Conservation (phyloP, 805 yeast genomes). For the Priceomyces medius region DNA sequence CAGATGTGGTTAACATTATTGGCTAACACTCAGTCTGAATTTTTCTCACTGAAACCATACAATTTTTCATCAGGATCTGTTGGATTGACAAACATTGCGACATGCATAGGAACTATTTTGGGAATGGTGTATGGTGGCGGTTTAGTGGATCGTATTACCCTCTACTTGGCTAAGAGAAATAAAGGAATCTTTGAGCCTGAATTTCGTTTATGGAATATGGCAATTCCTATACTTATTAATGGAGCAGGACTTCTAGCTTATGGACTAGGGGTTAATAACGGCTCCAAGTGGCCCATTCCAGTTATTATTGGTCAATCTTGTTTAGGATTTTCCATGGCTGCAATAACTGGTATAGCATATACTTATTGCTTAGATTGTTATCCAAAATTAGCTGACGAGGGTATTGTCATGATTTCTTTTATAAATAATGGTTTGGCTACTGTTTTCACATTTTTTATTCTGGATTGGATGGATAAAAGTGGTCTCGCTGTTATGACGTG, state of each 20-base stretch:
- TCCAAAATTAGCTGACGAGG: constrained; percentile 44
- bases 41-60: constrained; percentile 38
- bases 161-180: constrained; percentile 26
- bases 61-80: constrained; percentile 34
- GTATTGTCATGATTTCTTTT: constrained; percentile 43
- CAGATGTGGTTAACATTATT: constrained; percentile 50
- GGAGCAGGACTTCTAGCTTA: constrained; percentile 46
- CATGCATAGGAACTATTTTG: constrained; percentile 40
- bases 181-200: constrained; percentile 46
- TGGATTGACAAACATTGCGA: constrained; percentile 44
- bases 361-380: constrained; percentile 48
- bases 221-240: constrained; percentile 37
- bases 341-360: constrained; percentile 44
- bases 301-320: constrained; percentile 47
- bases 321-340: constrained; percentile 46
- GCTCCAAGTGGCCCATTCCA: constrained; percentile 42
- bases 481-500: constrained; percentile 19
- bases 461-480: constrained; percentile 25
- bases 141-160: constrained; percentile 39
- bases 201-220: constrained; percentile 44
- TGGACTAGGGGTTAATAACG: constrained; percentile 39
- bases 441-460: constrained; percentile 32
- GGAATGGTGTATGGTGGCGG: constrained; percentile 48
- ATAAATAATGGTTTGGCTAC: constrained; percentile 42
- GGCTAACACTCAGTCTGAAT: constrained; percentile 41